A percentile compares a stretch with the other conserved stretches of the same genome.
Evolutionary conservation across 1,284 basidiomycete genomes (phyloP).

Genomic region (Sporisorium exsertum): DNA sequence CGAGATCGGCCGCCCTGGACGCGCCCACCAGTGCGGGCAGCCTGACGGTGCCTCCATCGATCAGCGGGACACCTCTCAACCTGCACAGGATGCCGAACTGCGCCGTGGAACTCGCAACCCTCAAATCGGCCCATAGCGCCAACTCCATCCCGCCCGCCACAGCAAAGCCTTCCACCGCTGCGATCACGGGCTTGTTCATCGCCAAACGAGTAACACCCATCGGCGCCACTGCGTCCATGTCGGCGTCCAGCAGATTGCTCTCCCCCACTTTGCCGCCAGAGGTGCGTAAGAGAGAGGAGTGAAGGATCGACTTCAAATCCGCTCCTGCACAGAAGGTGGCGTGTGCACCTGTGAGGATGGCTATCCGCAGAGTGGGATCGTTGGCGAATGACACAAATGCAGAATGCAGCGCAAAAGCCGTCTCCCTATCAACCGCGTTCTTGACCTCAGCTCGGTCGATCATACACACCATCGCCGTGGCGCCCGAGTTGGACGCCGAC

Average conservation of each 20-base stretch:
- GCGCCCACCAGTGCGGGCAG: slow-evolving; percentile 37
- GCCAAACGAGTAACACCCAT: slow-evolving; percentile 43
- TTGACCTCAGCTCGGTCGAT: slow-evolving; percentile 32
- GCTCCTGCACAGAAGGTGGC: slow-evolving; percentile 45
- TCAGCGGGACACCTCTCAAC: slow-evolving; percentile 44
- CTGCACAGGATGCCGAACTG: slow-evolving; percentile 40
- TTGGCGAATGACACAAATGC: slow-evolving; percentile 29
- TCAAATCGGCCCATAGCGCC: slow-evolving; percentile 41
- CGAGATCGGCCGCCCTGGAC: slow-evolving; percentile 36
- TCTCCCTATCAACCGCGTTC: slow-evolving; percentile 40
- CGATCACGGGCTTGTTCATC: slow-evolving; percentile 51
- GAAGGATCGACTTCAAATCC: slow-evolving; percentile 32
- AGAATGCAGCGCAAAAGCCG: slow-evolving; percentile 26
- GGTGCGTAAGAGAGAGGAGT: slow-evolving; percentile 1
- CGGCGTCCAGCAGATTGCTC: slow-evolving; percentile 29
- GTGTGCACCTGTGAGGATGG: slow-evolving; percentile 29
- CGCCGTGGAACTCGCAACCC: slow-evolving; percentile 22
- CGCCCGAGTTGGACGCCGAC: background rate
- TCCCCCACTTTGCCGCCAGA: background rate
- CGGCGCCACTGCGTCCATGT: slow-evolving; percentile 42
- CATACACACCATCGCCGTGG: slow-evolving; percentile 36
- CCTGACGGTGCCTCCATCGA: slow-evolving; percentile 42
- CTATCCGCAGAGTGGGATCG: slow-evolving; percentile 23
- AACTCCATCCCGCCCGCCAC: slow-evolving; percentile 46
- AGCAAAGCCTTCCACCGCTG: slow-evolving; percentile 41